Percentiles rank a stretch among this genome's conserved stretches.
Conservation (phyloP, 495 filamentous ascomycete species). For the Collariella sp. region DNA sequence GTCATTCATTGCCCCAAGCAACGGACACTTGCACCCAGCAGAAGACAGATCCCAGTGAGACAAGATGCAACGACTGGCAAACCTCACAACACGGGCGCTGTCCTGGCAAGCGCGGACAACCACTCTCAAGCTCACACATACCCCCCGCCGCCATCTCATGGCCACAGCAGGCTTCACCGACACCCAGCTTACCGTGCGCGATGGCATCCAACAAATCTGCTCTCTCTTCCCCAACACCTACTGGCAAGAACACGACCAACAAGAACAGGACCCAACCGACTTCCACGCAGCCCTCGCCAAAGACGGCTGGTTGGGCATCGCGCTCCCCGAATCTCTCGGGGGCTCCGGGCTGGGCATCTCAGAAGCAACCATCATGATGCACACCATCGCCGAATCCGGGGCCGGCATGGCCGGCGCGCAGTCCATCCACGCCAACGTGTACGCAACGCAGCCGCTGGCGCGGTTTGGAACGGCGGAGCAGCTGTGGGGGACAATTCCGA, state of each 20-base stretch:
- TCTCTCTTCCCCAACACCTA: constrained; percentile 54
- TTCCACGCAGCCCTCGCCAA: constrained; percentile 68
- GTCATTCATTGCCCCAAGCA: too few species aligned
- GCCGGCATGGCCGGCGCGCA: constrained; percentile 74
- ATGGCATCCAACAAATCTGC: constrained; percentile 61
- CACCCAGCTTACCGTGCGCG: constrained; percentile 61
- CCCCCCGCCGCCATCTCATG: constrained; percentile 45
- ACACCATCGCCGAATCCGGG: constrained; percentile 68
- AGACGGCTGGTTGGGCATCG: constrained; percentile 78
- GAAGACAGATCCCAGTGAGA: too few species aligned
- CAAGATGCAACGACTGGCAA: too few species aligned
- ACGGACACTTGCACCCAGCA: too few species aligned
- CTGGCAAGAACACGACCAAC: constrained; percentile 63
- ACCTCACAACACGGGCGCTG: too few species aligned
- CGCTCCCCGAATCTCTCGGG: constrained; percentile 61
- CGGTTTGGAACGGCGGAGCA: constrained; percentile 59
- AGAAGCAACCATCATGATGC: constrained; percentile 80
- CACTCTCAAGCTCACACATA: constrained; percentile 18
- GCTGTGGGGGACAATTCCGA: constrained; percentile 51
- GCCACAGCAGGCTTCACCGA: constrained; percentile 63
- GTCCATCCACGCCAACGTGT: constrained; percentile 64
- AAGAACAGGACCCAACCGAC: constrained; percentile 58
- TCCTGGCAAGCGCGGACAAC: background rate
- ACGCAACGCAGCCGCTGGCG: constrained; percentile 68
- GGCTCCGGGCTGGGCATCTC: constrained; percentile 69